A percentile compares a stretch with the other conserved stretches of the same genome.
These are phyloP conservation scores for Thielaviopsis ethacetica DNA, from an alignment of 2,329 filamentous ascomycete genomes.

Conservation along the genomic window DNA sequence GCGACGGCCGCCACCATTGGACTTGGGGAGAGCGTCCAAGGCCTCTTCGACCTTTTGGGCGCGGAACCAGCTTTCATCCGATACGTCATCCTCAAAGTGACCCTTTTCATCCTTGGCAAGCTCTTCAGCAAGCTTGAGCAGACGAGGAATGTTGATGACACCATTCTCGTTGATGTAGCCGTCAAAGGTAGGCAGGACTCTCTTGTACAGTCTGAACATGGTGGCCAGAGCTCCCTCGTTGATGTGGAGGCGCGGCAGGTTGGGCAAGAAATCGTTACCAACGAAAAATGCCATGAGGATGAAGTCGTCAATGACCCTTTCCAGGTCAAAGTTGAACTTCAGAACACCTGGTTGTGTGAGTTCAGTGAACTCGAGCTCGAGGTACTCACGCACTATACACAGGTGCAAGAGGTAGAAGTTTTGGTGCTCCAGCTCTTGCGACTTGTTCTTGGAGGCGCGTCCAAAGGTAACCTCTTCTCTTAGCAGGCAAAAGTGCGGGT, in stretches of 20 bases:
- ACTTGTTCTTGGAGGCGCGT: constrained; percentile 69
- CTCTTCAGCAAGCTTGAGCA: constrained; percentile 65
- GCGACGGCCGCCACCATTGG: background rate
- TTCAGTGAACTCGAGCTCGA: constrained; percentile 94
- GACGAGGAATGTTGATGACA: constrained; percentile 70
- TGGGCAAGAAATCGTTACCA: constrained; percentile 96
- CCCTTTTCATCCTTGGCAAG: constrained; percentile 76
- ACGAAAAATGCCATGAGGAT: constrained; percentile 99
- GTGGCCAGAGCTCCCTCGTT: constrained; percentile 92
- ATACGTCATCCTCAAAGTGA: constrained; percentile 83
- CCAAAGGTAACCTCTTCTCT: constrained; percentile 98
- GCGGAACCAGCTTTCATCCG: constrained; percentile 82
- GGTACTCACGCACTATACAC: constrained; percentile 91
- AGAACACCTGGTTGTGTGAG: constrained; percentile 58
- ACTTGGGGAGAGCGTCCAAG: constrained; percentile 38
- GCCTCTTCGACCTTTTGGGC: constrained; percentile 34
- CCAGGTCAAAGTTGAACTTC: constrained; percentile 74
- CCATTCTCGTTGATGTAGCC: constrained; percentile 96
- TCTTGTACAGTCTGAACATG: constrained; percentile 96
- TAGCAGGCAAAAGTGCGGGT: constrained; percentile 93
- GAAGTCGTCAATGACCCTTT: constrained; percentile 95
- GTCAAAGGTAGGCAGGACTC: constrained; percentile 67
- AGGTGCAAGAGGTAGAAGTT: constrained; percentile 97
- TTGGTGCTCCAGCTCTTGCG: constrained; percentile 93
- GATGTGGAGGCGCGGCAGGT: constrained; percentile 90